These are phyloP conservation scores for Apocynum venetum DNA, from an alignment of 257 asterid species.

Conservation along the genomic window DNA sequence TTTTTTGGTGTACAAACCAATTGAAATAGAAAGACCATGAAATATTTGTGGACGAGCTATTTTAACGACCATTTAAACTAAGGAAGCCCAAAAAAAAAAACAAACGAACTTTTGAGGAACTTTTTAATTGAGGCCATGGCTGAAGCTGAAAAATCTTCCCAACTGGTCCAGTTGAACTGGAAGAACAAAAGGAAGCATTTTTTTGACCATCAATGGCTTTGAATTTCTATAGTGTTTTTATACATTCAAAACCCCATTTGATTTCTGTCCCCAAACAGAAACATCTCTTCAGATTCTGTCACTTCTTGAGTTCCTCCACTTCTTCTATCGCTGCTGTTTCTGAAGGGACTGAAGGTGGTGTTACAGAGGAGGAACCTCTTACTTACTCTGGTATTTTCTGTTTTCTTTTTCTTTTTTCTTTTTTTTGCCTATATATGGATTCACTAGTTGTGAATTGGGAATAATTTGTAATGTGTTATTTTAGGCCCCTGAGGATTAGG, in stretches of 20 bases:
- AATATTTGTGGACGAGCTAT: slow-evolving; percentile 57
- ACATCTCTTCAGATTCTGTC: slow-evolving; percentile 24
- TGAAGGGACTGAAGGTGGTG: slow-evolving; percentile 56
- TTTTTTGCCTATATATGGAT: neutral
- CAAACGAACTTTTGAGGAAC: slow-evolving; percentile 17
- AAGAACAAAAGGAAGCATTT: neutral
- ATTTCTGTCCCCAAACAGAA: slow-evolving; percentile 33
- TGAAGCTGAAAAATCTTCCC: slow-evolving; percentile 2
- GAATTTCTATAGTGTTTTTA: slow-evolving; percentile 42
- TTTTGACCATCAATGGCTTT: slow-evolving; percentile 50
- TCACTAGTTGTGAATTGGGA: neutral
- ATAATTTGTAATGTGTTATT: neutral
- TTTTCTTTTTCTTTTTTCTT: neutral
- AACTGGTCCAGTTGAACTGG: neutral
- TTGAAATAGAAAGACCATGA: slow-evolving; percentile 17
- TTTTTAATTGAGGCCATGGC: slow-evolving; percentile 14
- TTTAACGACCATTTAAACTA: slow-evolving; percentile 34
- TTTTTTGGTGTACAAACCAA: too few relatives aligned
- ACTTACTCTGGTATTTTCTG: slow-evolving; percentile 41
- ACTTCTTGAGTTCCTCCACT: slow-evolving; percentile 17
- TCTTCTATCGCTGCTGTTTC: slow-evolving; percentile 51
- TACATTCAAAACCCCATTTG: slow-evolving; percentile 38
- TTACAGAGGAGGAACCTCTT: slow-evolving; percentile 54
- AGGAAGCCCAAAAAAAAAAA: slow-evolving; percentile 31
- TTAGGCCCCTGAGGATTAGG: neutral